Evolutionary conservation across 352 stramenopile genomes (phyloP).

Genomic region (Pythium diclinum): DNA sequence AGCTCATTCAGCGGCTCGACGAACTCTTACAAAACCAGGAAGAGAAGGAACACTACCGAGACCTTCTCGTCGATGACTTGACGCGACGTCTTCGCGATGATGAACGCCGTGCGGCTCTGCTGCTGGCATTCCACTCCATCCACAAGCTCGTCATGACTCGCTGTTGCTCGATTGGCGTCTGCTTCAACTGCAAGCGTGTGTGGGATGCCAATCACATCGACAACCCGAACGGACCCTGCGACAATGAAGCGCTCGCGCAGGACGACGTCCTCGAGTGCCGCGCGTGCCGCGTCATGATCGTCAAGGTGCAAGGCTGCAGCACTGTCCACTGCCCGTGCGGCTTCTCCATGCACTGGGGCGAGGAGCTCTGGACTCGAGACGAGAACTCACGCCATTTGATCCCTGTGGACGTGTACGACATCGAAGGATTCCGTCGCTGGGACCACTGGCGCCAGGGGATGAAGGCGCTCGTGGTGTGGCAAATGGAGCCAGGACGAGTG

Average conservation of each 20-base stretch:
- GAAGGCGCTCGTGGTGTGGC: neutral
- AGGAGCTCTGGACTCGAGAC: slow-evolving; percentile 19
- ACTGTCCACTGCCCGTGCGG: slow-evolving; percentile 47
- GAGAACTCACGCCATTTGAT: neutral
- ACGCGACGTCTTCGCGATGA: slow-evolving; percentile 32
- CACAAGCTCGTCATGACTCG: slow-evolving; percentile 30
- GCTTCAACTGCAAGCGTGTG: slow-evolving; percentile 51
- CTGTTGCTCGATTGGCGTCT: slow-evolving; percentile 41
- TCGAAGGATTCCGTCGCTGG: slow-evolving; percentile 25
- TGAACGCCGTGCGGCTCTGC: slow-evolving; percentile 38
- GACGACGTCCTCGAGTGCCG: slow-evolving; percentile 39
- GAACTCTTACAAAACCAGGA: neutral
- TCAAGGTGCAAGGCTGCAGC: slow-evolving; percentile 55
- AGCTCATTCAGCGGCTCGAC: neutral
- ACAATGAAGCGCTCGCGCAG: slow-evolving; percentile 25
- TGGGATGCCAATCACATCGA: slow-evolving; percentile 24
- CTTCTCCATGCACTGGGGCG: slow-evolving; percentile 37
- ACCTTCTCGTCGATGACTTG: neutral
- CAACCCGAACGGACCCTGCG: slow-evolving; percentile 24
- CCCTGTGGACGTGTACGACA: slow-evolving; percentile 33
- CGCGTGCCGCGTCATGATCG: slow-evolving; percentile 36
- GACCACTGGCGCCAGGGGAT: neutral
- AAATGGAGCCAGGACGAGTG: neutral
- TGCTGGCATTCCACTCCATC: slow-evolving; percentile 37
- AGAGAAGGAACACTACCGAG: neutral